Evolutionary conservation across 306 rosid species (phyloP), one percentile per base, ranked within the genome.

Genomic region (Clitoria ternatea): DNA sequence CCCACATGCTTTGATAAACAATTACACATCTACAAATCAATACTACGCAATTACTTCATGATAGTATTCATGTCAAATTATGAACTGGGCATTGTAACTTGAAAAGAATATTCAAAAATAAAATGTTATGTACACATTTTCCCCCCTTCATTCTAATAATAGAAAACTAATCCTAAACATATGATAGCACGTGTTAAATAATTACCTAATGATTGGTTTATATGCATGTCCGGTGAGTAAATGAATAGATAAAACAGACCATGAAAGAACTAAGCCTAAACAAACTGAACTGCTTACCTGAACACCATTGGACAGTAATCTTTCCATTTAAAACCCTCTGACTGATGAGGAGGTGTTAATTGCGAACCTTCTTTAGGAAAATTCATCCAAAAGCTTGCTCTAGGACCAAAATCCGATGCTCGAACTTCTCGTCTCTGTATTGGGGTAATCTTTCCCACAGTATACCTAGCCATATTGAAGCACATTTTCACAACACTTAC

Each of bases 361-460:
- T 91, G 97, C 40, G 99, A 94, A 65, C 99, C 99, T 77, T 87
- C 92, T 83, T 71, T 91, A 7, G 99, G 99, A 85, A 94, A 94
- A 75, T 79, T 91, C 99, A 91, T 94, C 99, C 99, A 94, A 84
- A 94, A 94, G 84, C 99, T 94, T 67, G 99, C 99, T 66, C 87
- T 86, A 55, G 97, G 95, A 66, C 99, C 96, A 59, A 94, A 94
- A 77, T 94, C 99, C 4, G 97, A 87, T 72, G 82, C 69, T 47
- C 99, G 84, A 75, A 94, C 97, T 86, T 89, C 96, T 73, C 99
- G 90, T 75, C 94, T 91, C 65, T 87, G 99, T 80, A 94, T 85
- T 52, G 99, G 97, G 6, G 99, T 94, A 74, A 94, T 94, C 87
- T 94, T 94, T 20, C 99, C 99, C 45, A 91, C 99, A 63, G 99